Conservation (phyloP, 257 asterid species). For the Solanum bukasovii region DNA sequence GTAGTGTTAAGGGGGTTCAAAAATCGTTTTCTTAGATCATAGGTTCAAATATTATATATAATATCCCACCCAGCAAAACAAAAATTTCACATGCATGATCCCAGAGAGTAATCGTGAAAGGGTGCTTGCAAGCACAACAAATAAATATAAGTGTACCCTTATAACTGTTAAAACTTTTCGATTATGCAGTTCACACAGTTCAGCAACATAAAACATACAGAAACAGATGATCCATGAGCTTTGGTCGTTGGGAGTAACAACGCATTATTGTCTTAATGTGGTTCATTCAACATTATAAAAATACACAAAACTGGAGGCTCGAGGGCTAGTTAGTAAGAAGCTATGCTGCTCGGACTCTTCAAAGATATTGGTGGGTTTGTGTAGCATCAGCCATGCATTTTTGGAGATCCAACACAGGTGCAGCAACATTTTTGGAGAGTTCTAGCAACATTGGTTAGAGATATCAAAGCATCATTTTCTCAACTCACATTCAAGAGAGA, state of each 20-base stretch:
- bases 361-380: background rate
- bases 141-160: background rate
- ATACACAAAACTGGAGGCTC: background rate
- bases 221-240: background rate
- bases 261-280: background rate
- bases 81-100: background rate
- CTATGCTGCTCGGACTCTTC: background rate
- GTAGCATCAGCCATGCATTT: background rate
- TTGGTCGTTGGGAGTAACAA: background rate
- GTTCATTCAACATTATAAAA: background rate
- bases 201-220: background rate
- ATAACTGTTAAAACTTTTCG: background rate
- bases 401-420: background rate
- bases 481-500: conserved; percentile 60
- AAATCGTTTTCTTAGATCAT: background rate
- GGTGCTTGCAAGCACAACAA: background rate
- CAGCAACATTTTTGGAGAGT: background rate
- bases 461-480: background rate
- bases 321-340: background rate
- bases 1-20: background rate
- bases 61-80: background rate
- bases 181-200: background rate
- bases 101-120: background rate
- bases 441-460: background rate
- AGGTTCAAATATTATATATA: background rate